Conservation (phyloP, 1,284 basidiomycete genomes). For the Ceratobasidium sp. region DNA sequence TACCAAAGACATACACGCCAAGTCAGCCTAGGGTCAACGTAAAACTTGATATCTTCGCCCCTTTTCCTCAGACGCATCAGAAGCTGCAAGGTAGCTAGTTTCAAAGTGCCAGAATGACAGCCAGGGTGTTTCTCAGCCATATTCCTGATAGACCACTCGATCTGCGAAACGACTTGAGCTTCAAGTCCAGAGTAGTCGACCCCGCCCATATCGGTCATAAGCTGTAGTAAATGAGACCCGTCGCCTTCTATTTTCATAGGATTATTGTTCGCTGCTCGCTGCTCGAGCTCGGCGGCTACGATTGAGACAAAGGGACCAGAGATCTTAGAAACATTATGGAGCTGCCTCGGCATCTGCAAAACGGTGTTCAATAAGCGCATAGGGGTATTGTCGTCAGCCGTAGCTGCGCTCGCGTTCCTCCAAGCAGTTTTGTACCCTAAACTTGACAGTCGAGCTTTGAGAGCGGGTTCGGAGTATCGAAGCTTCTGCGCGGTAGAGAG, state of each 20-base stretch:
- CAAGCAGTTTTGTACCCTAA: background rate
- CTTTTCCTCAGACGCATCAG: background rate
- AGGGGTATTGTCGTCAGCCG: background rate
- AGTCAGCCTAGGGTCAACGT: background rate
- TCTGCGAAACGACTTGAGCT: constrained; percentile 1
- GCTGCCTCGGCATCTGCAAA: background rate
- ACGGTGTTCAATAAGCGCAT: background rate
- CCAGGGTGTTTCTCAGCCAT: background rate
- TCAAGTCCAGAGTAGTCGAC: background rate
- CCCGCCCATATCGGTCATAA: background rate
- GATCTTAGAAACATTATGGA: background rate
- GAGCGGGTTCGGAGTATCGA: background rate
- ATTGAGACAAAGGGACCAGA: constrained; percentile 6
- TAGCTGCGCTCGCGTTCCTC: background rate
- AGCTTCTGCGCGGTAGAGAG: background rate
- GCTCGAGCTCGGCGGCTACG: background rate
- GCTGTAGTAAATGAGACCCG: background rate
- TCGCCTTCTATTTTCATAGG: background rate
- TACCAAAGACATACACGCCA: constrained; percentile 23
- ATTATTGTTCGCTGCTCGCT: background rate
- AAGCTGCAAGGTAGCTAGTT: constrained; percentile 17
- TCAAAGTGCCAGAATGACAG: background rate
- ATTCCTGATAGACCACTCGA: background rate
- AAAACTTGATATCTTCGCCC: background rate
- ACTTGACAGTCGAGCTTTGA: background rate